Conservation (phyloP, 129 eudicot species). For the Cynara cardunculus region DNA sequence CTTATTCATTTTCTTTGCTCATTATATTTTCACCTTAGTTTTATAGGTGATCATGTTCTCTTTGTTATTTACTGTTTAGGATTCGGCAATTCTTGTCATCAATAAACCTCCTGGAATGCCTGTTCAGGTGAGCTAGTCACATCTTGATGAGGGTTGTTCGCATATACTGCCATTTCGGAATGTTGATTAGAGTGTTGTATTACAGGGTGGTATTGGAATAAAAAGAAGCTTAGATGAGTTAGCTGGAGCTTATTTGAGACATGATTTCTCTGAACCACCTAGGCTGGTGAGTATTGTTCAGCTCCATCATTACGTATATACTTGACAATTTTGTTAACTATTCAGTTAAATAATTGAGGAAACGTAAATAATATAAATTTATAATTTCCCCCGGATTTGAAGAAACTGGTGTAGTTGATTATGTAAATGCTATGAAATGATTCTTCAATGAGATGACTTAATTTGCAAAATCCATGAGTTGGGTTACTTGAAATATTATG, state of each 20-base stretch:
- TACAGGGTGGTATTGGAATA: slow-evolving; percentile 93
- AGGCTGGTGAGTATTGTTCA: slow-evolving; percentile 71
- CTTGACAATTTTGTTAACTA: not conserved
- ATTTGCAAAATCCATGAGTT: not conserved
- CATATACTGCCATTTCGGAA: not conserved
- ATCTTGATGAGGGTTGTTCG: not conserved
- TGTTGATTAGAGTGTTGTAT: slow-evolving; percentile 1
- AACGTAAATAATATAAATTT: not conserved
- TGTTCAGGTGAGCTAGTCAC: slow-evolving; percentile 63
- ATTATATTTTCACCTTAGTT: not conserved
- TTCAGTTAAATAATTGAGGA: not conserved
- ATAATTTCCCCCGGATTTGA: not conserved
- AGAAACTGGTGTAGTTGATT: not conserved
- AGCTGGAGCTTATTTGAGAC: slow-evolving; percentile 75
- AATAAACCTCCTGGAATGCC: slow-evolving; percentile 99
- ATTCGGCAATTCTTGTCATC: slow-evolving; percentile 78
- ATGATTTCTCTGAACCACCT: slow-evolving; percentile 71
- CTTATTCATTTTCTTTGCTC: not conserved
- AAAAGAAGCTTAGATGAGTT: slow-evolving; percentile 83
- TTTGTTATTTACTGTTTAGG: slow-evolving; percentile 36
- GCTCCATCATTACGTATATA: not conserved
- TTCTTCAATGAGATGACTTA: not conserved
- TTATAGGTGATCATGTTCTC: not conserved
- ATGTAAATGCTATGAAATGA: not conserved
- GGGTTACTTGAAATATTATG: not conserved